Evolutionary conservation across 2,329 filamentous ascomycete genomes (phyloP), one percentile per base, ranked within the genome.

Genomic region (Peltaster fructicola): DNA sequence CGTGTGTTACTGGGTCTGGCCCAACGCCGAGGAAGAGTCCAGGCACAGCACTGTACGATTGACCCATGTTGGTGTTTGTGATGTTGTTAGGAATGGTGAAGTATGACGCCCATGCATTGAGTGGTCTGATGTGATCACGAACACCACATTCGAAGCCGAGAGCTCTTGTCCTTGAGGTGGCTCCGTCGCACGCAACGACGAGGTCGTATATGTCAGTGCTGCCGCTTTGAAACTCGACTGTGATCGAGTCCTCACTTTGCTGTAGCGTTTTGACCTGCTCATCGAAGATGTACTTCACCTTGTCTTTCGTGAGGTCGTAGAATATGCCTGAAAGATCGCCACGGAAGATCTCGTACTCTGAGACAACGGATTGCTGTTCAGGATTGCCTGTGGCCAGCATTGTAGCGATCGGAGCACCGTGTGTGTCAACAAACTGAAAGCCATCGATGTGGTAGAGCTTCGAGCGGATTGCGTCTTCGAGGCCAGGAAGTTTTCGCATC

Each of bases 111-210:
- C 56, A 61, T 29, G 25, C 34, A 32, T 56, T 52, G 6, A 42
- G 35, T 0, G 51, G 38, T 2, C 35, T 16, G 14, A 59, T 41
- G 29, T 58, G 36, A 24, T 57, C 50, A 22, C 50, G 45, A 1
- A 51, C 42, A 17, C 44, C 45, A 25, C 52, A 53, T 6, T 40
- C 45, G 7, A 61, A 40, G 8, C 51, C 56, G 6, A 62, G 45
- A 2, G 56, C 53, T 21, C 60, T 48, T 14, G 57, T 63, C 19
- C 51, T 43, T 3, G 60, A 64, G 2, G 48, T 55, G 7, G 55
- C 41, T 2, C 60, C 60, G 30, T 64, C 60, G 27, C 52, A 56
- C 12, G 54, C 59, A 8, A 64, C 53, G 9, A 65, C 51, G 3
- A 65, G 50, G 27, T 63, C 59, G 31, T 47, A 63, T n/a, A 50